A percentile compares a stretch with the other conserved stretches of the same genome.
Conservation (phyloP, 345 rosid species). For the Populus euphratica region DNA sequence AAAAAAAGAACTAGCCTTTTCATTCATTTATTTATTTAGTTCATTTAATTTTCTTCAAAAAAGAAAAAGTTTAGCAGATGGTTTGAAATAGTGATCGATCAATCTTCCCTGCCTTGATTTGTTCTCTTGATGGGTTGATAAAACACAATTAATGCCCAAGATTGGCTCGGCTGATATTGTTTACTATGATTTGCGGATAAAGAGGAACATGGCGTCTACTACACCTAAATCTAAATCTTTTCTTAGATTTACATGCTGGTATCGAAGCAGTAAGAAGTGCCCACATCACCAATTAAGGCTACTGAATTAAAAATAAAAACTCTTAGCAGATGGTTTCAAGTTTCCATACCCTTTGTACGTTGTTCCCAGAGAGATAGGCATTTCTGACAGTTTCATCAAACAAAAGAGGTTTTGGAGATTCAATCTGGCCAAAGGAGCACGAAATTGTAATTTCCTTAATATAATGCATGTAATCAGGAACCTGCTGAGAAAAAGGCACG, state of each 20-base stretch:
- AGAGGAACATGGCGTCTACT: background rate
- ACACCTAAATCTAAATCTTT: constrained; percentile 13
- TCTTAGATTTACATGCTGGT: constrained; percentile 14
- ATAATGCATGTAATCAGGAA: background rate
- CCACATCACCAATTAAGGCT: background rate
- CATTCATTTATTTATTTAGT: too few relatives aligned
- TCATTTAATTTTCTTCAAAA: too few relatives aligned
- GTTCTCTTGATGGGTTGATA: background rate
- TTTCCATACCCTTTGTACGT: constrained; percentile 17
- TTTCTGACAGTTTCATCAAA: constrained; percentile 11
- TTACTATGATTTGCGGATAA: background rate
- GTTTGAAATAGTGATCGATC: background rate
- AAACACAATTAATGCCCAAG: background rate
- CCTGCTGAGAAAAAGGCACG: too few relatives aligned
- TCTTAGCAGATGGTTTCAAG: constrained; percentile 29
- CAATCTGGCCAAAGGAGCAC: constrained; percentile 1
- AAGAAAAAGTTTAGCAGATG: too few relatives aligned
- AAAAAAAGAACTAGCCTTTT: too few relatives aligned
- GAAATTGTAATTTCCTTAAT: background rate
- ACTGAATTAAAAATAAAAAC: background rate
- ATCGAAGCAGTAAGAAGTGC: background rate
- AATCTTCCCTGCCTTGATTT: background rate
- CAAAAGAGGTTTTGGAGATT: background rate
- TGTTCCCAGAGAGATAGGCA: constrained; percentile 13
- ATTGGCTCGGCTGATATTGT: background rate